Evolutionary conservation across 2,329 filamentous ascomycete genomes (phyloP).

Genomic region (Cladobotryum mycophilum): DNA sequence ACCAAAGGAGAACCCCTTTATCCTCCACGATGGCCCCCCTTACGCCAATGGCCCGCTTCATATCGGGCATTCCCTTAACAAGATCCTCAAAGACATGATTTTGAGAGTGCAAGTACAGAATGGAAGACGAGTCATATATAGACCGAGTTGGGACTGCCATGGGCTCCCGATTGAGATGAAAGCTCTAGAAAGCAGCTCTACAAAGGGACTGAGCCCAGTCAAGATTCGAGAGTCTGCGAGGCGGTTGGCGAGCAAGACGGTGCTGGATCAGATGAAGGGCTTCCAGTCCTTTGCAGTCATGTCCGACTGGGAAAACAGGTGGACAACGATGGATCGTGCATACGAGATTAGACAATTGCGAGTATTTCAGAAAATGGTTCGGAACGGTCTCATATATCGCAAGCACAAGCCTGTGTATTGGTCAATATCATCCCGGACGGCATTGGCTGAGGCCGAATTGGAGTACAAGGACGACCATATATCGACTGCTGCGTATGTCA

Average conservation of each 20-base stretch:
- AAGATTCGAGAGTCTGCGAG: constrained; percentile 60
- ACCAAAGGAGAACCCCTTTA: constrained; percentile 56
- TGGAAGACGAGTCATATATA: constrained; percentile 65
- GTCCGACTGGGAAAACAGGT: constrained; percentile 71
- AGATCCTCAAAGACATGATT: constrained; percentile 93
- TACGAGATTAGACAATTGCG: constrained; percentile 71
- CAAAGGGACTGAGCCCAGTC: constrained; percentile 42
- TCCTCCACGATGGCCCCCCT: constrained; percentile 90
- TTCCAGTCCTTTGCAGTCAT: constrained; percentile 73
- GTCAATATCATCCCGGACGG: constrained; percentile 73
- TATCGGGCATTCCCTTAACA: constrained; percentile 92
- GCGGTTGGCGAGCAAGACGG: constrained; percentile 59
- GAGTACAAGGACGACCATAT: constrained; percentile 73
- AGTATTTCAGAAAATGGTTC: constrained; percentile 70
- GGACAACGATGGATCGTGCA: constrained; percentile 70
- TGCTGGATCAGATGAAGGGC: constrained; percentile 65
- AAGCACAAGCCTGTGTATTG: constrained; percentile 81
- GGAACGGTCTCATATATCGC: constrained; percentile 67
- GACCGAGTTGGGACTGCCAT: constrained; percentile 97
- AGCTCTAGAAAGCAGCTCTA: constrained; percentile 57
- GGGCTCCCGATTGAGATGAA: constrained; percentile 96
- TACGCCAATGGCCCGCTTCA: constrained; percentile 93
- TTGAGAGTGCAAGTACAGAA: constrained; percentile 72
- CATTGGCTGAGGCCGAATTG: constrained; percentile 76
- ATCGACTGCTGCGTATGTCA: constrained; percentile 70